These are phyloP conservation scores for Thielaviopsis ethacetica DNA, from an alignment of 2,329 filamentous ascomycete species.

Conservation along the genomic window DNA sequence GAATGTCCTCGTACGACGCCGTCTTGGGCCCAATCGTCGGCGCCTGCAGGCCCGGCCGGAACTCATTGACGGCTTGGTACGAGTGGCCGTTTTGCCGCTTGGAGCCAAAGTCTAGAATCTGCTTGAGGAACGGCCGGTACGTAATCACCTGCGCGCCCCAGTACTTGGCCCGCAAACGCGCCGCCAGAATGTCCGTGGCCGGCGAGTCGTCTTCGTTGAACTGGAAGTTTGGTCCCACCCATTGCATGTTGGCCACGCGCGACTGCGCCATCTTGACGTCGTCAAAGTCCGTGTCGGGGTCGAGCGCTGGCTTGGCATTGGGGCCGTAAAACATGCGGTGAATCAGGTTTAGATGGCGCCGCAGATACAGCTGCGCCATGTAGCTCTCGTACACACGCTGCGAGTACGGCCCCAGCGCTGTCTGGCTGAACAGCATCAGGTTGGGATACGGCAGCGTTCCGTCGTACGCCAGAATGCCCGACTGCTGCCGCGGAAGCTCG, in stretches of 20 bases:
- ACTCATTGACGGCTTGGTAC: constrained; percentile 19
- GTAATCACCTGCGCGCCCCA: constrained; percentile 87
- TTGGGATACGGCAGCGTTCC: constrained; percentile 52
- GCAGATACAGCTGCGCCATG: constrained; percentile 44
- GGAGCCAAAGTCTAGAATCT: constrained; percentile 34
- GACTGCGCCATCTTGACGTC: constrained; percentile 23
- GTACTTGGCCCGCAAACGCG: constrained; percentile 80
- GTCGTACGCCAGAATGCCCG: constrained; percentile 44
- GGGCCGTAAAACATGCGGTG: constrained; percentile 40
- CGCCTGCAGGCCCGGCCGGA: constrained; percentile 21
- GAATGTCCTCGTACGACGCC: constrained; percentile 24
- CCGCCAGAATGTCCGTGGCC: constrained; percentile 59
- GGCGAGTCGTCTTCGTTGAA: constrained; percentile 55
- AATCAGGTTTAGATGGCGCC: constrained; percentile 48
- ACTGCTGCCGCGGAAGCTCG: constrained; percentile 53
- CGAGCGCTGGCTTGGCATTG: constrained; percentile 17
- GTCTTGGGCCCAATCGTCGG: constrained; percentile 22
- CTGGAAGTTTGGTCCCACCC: constrained; percentile 32
- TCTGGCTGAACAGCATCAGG: constrained; percentile 20
- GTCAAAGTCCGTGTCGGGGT: constrained; percentile 20
- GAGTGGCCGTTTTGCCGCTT: constrained; percentile 21
- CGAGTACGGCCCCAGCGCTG: constrained; percentile 22
- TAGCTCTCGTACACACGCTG: constrained; percentile 41
- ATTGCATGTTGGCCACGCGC: constrained; percentile 21
- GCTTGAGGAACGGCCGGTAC: constrained; percentile 56